These are phyloP conservation scores for Salix exigua DNA, from an alignment of 345 rosid genomes.

Conservation along the genomic window DNA sequence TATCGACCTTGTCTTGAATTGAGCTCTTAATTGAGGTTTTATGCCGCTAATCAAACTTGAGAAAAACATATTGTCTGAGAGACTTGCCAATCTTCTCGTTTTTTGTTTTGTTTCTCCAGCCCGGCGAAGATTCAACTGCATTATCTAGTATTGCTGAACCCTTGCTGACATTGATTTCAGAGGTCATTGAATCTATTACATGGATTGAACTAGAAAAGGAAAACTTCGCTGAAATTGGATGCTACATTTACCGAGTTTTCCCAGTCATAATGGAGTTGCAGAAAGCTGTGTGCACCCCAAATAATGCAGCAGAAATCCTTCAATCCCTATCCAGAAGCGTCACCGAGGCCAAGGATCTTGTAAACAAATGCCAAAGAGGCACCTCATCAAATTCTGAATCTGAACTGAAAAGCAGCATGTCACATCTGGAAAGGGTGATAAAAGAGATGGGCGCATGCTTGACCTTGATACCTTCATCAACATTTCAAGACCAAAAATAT, in stretches of 20 bases:
- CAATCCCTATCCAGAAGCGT: conserved; percentile 47
- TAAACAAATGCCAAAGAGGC: conserved; percentile 25
- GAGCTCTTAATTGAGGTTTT: not conserved
- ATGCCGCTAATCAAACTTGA: not conserved
- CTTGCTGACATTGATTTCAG: conserved; percentile 51
- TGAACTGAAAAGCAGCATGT: conserved; percentile 37
- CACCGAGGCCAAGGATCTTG: conserved; percentile 44
- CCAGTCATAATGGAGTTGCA: conserved; percentile 67
- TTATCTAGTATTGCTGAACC: conserved; percentile 31
- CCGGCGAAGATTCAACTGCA: conserved; percentile 26
- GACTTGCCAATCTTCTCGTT: not conserved
- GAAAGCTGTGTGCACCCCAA: conserved; percentile 32
- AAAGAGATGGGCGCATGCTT: conserved; percentile 56
- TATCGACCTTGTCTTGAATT: not conserved
- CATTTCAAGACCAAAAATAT: conserved; percentile 45
- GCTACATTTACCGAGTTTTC: conserved; percentile 65
- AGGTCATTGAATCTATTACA: conserved; percentile 39
- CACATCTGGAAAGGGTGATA: conserved; percentile 42
- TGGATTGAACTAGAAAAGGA: conserved; percentile 39
- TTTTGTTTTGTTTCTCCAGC: conserved; percentile 32
- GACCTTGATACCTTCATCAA: conserved; percentile 57
- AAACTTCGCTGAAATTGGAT: conserved; percentile 44
- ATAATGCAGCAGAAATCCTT: conserved; percentile 42
- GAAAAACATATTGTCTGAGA: not conserved
- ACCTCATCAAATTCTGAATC: conserved; percentile 27